Evolutionary conservation across 2,329 filamentous ascomycete species (phyloP).

Genomic region (Aspergillus aculeatus): DNA sequence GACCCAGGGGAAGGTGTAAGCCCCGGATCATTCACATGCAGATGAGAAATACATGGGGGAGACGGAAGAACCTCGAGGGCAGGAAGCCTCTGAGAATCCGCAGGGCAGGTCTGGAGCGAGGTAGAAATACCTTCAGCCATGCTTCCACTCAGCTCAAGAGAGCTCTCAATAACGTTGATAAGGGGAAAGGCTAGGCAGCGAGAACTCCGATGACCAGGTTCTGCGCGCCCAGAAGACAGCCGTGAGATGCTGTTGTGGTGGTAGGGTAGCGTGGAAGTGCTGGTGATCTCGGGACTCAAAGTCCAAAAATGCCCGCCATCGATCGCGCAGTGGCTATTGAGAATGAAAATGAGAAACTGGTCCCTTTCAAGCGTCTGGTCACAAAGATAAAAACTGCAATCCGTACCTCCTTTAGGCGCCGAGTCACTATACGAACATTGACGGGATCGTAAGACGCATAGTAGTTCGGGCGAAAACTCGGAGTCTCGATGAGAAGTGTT

Average conservation of each 20-base stretch:
- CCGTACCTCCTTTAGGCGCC: not conserved
- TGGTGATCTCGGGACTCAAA: not conserved
- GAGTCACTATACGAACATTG: not conserved
- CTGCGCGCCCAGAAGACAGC: not conserved
- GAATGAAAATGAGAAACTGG: not conserved
- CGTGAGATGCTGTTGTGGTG: not conserved
- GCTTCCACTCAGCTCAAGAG: conserved; percentile 24
- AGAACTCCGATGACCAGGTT: not conserved
- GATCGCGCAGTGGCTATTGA: not conserved
- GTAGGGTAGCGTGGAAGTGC: not conserved
- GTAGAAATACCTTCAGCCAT: conserved; percentile 42
- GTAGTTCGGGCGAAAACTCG: not conserved
- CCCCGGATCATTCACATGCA: conserved; percentile 39
- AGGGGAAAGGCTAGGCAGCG: not conserved
- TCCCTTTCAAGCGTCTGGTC: not conserved
- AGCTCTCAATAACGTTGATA: not conserved
- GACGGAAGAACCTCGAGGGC: conserved; percentile 23
- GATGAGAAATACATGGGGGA: conserved; percentile 21
- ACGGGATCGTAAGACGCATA: not conserved
- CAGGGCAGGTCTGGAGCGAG: conserved; percentile 30
- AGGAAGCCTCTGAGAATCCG: conserved; percentile 17
- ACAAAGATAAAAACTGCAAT: not conserved
- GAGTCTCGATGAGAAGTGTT: not conserved
- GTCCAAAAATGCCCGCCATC: not conserved
- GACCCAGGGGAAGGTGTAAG: conserved; percentile 45